These are phyloP conservation scores for Colletotrichum echinochloae DNA, from an alignment of 2,329 filamentous ascomycete genomes.

Conservation along the genomic window DNA sequence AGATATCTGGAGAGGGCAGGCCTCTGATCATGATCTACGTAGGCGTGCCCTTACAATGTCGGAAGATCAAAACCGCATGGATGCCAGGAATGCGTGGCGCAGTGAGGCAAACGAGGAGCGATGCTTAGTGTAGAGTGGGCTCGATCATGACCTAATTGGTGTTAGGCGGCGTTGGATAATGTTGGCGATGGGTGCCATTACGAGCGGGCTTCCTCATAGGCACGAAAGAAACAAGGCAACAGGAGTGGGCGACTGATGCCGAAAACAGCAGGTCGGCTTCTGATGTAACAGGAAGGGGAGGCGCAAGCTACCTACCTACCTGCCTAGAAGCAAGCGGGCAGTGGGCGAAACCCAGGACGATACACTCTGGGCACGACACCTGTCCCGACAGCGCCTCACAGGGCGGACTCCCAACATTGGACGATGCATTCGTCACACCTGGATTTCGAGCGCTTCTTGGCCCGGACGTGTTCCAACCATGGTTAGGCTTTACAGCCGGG, in stretches of 20 bases:
- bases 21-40: neutral
- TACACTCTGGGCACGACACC: constrained; percentile 10
- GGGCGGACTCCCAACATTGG: constrained; percentile 3
- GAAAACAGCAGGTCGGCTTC: constrained; percentile 22
- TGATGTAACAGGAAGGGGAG: constrained; percentile 16
- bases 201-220: neutral
- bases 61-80: neutral
- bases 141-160: neutral
- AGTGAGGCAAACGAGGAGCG: neutral
- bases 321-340: neutral
- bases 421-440: constrained; percentile 11
- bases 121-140: too few species aligned
- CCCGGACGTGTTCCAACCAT: constrained; percentile 1
- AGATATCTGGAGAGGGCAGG: too few species aligned
- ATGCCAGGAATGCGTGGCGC: neutral
- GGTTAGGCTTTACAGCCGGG: constrained; percentile 13
- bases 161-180: neutral
- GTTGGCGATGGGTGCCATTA: neutral
- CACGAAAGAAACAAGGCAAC: neutral
- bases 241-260: neutral
- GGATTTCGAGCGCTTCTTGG: neutral
- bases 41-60: neutral
- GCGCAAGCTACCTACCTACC: neutral
- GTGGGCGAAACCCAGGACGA: constrained; percentile 22
- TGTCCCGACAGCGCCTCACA: neutral